phyloP scores from a whole-genome alignment of 495 filamentous ascomycete genomes.

The Hyaloscypha hepaticicola region DNA sequence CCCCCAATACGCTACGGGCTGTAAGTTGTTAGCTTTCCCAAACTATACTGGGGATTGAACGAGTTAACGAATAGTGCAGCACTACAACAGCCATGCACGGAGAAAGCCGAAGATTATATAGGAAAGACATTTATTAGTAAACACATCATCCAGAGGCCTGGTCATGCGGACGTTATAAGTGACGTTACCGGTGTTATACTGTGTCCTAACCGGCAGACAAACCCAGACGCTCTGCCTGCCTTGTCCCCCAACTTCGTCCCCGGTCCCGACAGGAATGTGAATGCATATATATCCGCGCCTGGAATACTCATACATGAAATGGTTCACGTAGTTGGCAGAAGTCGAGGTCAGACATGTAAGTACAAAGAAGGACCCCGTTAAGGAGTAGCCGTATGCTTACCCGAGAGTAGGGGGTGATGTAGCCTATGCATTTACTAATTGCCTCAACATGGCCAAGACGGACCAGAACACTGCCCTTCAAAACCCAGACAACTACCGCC shows the following conservation, averaged over 20 bases:
- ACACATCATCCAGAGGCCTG: neutral
- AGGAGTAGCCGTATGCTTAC: neutral
- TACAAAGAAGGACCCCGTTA: neutral
- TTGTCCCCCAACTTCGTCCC: neutral
- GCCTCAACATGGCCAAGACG: neutral
- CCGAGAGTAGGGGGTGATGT: neutral
- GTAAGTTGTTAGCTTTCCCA: neutral
- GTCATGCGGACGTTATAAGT: neutral
- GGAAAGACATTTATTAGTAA: neutral
- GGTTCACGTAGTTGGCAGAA: neutral
- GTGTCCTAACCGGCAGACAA: neutral
- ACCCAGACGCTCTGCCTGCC: neutral
- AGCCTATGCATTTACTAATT: neutral
- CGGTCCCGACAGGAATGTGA: neutral
- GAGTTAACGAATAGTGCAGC: neutral
- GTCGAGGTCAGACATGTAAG: neutral
- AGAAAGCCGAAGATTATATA: neutral
- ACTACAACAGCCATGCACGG: neutral
- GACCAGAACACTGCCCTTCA: neutral
- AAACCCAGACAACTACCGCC: neutral
- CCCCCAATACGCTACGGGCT: neutral
- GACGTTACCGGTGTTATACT: neutral
- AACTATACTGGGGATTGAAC: neutral
- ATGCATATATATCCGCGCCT: neutral
- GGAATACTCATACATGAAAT: neutral